Conservation (phyloP, 2,329 filamentous ascomycete species). For the Aspergillus aculeatus region DNA sequence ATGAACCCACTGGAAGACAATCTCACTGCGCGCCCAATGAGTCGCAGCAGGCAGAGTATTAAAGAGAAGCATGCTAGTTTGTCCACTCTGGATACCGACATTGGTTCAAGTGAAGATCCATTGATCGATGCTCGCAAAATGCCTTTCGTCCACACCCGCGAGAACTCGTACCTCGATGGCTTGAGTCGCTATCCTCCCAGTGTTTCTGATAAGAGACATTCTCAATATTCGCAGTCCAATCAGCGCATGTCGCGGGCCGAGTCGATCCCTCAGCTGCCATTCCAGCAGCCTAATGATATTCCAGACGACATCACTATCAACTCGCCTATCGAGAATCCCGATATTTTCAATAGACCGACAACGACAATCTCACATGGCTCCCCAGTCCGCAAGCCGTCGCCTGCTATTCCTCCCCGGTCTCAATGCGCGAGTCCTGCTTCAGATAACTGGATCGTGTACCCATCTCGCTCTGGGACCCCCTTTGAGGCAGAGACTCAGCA, state of each 20-base stretch:
- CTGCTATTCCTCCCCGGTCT: constrained; percentile 28
- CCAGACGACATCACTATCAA: constrained; percentile 31
- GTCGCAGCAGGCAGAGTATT: constrained; percentile 66
- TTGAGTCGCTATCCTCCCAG: constrained; percentile 54
- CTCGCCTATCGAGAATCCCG: constrained; percentile 26
- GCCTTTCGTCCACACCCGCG: constrained; percentile 78
- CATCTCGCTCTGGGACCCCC: constrained; percentile 35
- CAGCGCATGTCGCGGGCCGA: constrained; percentile 33
- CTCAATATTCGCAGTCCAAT: constrained; percentile 50
- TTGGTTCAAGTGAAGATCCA: constrained; percentile 42
- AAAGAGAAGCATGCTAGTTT: constrained; percentile 63
- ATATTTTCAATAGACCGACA: constrained; percentile 31
- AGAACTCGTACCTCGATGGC: constrained; percentile 59
- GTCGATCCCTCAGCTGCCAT: constrained; percentile 31
- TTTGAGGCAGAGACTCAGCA: constrained; percentile 24
- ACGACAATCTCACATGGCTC: constrained; percentile 31
- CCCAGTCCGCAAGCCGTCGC: constrained; percentile 30
- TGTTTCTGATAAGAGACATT: constrained; percentile 44
- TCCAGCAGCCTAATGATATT: constrained; percentile 28
- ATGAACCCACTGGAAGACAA: constrained; percentile 92
- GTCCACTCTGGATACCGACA: constrained; percentile 45
- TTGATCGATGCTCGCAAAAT: constrained; percentile 54
- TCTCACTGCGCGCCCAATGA: constrained; percentile 72
- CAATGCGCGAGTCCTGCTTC: constrained; percentile 39
- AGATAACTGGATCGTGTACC: constrained; percentile 44